Percentiles rank a stretch among this genome's conserved stretches.
These are phyloP conservation scores for Neocatenulostroma microsporum DNA, from an alignment of 2,329 filamentous ascomycete genomes.

Conservation along the genomic window DNA sequence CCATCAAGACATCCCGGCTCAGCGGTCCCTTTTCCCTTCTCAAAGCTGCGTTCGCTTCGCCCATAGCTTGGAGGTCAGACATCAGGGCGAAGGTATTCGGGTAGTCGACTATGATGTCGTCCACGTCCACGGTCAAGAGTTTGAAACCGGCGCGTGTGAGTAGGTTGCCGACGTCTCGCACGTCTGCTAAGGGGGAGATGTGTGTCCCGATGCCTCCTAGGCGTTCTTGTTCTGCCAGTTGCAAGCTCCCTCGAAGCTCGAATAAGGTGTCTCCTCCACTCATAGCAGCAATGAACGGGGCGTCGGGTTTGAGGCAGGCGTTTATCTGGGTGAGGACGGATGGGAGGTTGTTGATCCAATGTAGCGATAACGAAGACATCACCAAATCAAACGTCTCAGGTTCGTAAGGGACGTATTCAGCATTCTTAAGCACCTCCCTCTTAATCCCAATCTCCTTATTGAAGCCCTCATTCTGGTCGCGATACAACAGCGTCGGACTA, in stretches of 20 bases:
- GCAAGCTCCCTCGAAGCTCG: constrained; percentile 85
- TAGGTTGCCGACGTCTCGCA: constrained; percentile 81
- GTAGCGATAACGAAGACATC: constrained; percentile 78
- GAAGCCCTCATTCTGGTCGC: constrained; percentile 67
- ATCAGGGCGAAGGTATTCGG: constrained; percentile 85
- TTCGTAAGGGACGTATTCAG: constrained; percentile 68
- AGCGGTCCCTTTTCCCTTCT: constrained; percentile 73
- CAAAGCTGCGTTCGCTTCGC: constrained; percentile 82
- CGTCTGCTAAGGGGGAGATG: constrained; percentile 84
- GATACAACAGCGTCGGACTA: constrained; percentile 67
- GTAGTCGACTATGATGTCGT: constrained; percentile 94
- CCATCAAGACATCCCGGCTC: constrained; percentile 73
- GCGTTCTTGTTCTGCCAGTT: constrained; percentile 84
- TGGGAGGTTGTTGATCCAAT: constrained; percentile 97
- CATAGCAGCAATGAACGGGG: constrained; percentile 92
- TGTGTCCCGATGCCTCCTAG: constrained; percentile 86
- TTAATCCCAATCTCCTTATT: constrained; percentile 65
- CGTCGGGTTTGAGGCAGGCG: constrained; percentile 77
- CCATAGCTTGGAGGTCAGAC: constrained; percentile 93
- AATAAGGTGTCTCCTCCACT: constrained; percentile 90
- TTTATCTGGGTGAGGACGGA: constrained; percentile 79
- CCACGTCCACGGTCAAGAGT: constrained; percentile 91
- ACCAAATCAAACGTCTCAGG: constrained; percentile 79
- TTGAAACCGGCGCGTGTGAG: constrained; percentile 85
- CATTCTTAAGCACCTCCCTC: constrained; percentile 65